Evolutionary conservation across 768 basidiomycete genomes (phyloP).

Genomic region (Astraeus odoratus): DNA sequence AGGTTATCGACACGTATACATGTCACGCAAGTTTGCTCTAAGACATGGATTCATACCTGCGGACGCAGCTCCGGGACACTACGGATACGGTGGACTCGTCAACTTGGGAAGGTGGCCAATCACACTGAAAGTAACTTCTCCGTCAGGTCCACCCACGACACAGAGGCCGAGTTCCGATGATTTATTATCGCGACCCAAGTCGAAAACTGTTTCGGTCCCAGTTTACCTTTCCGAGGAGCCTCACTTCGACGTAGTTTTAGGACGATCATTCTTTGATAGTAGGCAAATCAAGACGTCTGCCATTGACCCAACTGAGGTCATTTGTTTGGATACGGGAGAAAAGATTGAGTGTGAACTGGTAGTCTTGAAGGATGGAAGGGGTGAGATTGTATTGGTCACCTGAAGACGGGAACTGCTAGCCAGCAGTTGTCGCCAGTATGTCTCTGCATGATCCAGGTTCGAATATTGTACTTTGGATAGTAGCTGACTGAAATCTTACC

Average conservation of each 20-base stretch:
- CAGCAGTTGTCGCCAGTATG: too few species aligned
- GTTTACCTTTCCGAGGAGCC: conserved; percentile 93
- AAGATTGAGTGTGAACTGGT: conserved; percentile 89
- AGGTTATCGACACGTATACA: conserved; percentile 91
- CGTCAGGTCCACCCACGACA: not conserved
- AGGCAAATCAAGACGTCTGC: conserved; percentile 77
- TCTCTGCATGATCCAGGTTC: not conserved
- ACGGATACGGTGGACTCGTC: conserved; percentile 88
- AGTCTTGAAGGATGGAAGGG: conserved; percentile 84
- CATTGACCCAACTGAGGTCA: conserved; percentile 81
- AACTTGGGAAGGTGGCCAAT: conserved; percentile 87
- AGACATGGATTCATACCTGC: conserved; percentile 82
- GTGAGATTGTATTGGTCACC: conserved; percentile 86
- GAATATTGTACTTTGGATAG: too few species aligned
- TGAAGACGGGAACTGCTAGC: not conserved
- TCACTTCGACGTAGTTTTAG: conserved; percentile 93
- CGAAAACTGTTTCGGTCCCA: conserved; percentile 40
- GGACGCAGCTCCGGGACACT: conserved; percentile 83
- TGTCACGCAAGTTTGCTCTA: conserved; percentile 88
- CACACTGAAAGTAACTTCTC: conserved; percentile 39
- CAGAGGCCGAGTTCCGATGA: conserved; percentile 1
- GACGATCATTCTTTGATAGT: conserved; percentile 77
- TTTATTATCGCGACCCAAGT: conserved; percentile 11
- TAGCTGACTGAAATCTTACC: too few species aligned
- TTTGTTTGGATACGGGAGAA: conserved; percentile 90